Conservation (phyloP, 2,329 filamentous ascomycete genomes). For the Alternaria triticina region DNA sequence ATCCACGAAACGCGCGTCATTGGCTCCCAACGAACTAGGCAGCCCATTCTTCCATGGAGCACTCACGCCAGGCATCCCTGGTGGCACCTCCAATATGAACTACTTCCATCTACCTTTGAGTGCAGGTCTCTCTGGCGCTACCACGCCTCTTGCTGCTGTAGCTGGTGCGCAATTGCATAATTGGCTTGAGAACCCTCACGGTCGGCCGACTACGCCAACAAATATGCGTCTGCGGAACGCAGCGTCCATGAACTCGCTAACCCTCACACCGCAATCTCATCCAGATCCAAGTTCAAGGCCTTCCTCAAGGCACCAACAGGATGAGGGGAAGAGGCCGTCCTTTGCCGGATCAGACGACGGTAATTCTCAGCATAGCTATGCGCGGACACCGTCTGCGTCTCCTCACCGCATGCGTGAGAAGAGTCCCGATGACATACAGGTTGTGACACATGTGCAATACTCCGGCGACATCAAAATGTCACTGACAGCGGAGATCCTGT, state of each 20-base stretch:
- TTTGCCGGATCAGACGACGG: constrained; percentile 34
- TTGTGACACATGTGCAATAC: constrained; percentile 90
- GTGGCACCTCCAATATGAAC: constrained; percentile 76
- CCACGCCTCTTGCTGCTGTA: constrained; percentile 80
- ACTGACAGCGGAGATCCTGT: constrained; percentile 90
- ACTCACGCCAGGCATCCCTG: constrained; percentile 67
- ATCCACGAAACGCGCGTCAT: constrained; percentile 35
- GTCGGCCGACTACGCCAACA: constrained; percentile 41
- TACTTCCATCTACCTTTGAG: constrained; percentile 83
- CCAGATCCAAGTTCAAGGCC: constrained; percentile 53
- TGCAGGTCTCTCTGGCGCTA: constrained; percentile 73
- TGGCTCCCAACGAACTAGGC: constrained; percentile 43
- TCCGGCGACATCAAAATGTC: constrained; percentile 85
- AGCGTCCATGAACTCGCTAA: constrained; percentile 55
- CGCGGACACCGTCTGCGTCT: constrained; percentile 42
- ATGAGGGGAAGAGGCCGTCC: constrained; percentile 36
- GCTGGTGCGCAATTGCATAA: constrained; percentile 71
- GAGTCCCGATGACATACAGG: constrained; percentile 85
- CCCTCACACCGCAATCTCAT: constrained; percentile 54
- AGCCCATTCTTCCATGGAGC: constrained; percentile 48
- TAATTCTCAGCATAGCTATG: constrained; percentile 37
- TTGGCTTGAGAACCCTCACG: constrained; percentile 52
- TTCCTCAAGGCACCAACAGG: constrained; percentile 52
- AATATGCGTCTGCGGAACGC: constrained; percentile 46
- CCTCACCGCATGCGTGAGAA: constrained; percentile 71